Evolutionary conservation across 176 grass and related monocot species (phyloP).

Genomic region (Aegilops tauschii): DNA sequence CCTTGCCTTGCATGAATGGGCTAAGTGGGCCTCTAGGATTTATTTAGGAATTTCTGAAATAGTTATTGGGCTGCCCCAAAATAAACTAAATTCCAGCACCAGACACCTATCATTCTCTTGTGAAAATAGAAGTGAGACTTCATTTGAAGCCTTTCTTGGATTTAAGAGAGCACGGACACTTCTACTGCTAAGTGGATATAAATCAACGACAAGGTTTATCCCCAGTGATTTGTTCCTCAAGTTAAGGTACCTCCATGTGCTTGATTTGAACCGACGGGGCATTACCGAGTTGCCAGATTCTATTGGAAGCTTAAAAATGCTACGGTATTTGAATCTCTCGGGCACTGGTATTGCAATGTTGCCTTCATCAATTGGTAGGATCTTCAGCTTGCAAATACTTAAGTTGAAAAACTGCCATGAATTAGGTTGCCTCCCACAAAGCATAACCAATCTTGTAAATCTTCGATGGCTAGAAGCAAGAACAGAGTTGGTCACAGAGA

Average conservation of each 20-base stretch:
- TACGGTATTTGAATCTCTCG: slow-evolving; percentile 64
- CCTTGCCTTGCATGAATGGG: too few species aligned
- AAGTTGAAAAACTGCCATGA: slow-evolving; percentile 47
- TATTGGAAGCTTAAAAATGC: slow-evolving; percentile 68
- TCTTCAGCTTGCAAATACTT: slow-evolving; percentile 62
- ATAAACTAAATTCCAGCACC: too few species aligned
- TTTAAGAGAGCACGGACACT: slow-evolving; percentile 63
- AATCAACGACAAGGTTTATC: slow-evolving; percentile 38
- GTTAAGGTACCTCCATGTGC: slow-evolving; percentile 54
- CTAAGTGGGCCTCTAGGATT: too few species aligned
- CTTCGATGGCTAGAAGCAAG: slow-evolving; percentile 58
- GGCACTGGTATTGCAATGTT: slow-evolving; percentile 44
- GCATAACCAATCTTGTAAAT: slow-evolving; percentile 59
- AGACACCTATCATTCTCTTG: slow-evolving; percentile 73
- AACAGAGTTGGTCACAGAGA: slow-evolving; percentile 35
- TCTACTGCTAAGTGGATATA: slow-evolving; percentile 58
- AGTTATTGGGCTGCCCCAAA: too few species aligned
- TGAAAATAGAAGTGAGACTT: slow-evolving; percentile 32
- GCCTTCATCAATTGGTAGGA: slow-evolving; percentile 52
- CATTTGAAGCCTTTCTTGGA: slow-evolving; percentile 44
- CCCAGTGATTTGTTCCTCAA: slow-evolving; percentile 50
- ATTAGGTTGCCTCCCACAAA: slow-evolving; percentile 43
- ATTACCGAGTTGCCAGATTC: slow-evolving; percentile 62
- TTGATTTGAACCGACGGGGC: slow-evolving; percentile 52
- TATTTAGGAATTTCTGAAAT: too few species aligned